These are phyloP conservation scores for Pleurotus djamor DNA, from an alignment of 768 basidiomycete species.

Conservation along the genomic window DNA sequence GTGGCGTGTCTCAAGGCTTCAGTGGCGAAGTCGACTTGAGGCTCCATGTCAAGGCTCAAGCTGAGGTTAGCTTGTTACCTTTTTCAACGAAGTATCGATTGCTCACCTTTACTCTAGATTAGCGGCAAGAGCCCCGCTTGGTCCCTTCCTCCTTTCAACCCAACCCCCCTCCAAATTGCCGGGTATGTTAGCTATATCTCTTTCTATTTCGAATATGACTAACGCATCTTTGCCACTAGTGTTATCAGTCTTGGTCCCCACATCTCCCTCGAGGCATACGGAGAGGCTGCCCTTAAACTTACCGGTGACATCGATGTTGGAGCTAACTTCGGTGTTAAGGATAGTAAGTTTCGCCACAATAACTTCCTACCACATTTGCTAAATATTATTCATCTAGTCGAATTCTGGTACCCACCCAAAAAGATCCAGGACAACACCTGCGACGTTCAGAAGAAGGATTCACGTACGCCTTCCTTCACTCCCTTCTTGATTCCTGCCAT, in stretches of 20 bases:
- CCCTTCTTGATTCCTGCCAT: too few species aligned
- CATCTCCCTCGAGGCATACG: neutral
- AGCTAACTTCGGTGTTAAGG: neutral
- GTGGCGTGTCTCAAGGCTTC: neutral
- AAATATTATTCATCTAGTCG: neutral
- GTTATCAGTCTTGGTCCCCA: slow-evolving; percentile 1
- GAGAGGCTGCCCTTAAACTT: neutral
- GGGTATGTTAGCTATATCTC: neutral
- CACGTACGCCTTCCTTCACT: neutral
- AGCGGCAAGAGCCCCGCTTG: neutral
- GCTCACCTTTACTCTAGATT: neutral
- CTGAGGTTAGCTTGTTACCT: neutral
- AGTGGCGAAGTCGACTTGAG: neutral
- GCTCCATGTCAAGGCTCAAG: neutral
- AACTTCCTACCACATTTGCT: neutral
- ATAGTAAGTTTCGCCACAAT: neutral
- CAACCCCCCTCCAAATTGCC: slow-evolving; percentile 2
- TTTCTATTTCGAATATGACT: neutral
- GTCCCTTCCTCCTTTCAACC: neutral
- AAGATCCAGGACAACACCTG: neutral
- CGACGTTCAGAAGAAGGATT: neutral
- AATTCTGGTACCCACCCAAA: slow-evolving; percentile 6
- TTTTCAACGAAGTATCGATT: neutral
- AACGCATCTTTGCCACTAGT: neutral
- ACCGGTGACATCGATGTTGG: slow-evolving; percentile 3